Evolutionary conservation across 2,329 filamentous ascomycete genomes (phyloP).

Genomic region (Aspergillus fijiensis): DNA sequence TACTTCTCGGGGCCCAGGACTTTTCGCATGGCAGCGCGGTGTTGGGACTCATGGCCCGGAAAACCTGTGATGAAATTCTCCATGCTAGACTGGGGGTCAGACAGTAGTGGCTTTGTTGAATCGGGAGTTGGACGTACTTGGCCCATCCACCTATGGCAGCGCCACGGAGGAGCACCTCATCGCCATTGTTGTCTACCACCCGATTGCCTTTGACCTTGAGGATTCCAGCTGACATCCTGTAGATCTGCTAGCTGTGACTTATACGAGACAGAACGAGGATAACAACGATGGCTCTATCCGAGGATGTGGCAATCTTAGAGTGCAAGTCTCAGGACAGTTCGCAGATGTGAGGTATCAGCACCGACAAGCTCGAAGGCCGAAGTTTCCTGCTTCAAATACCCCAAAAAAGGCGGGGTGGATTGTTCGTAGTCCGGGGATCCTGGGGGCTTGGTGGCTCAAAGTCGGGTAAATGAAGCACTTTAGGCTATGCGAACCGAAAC

Average conservation of each 20-base stretch:
- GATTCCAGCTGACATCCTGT: constrained; percentile 36
- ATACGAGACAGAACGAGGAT: not conserved
- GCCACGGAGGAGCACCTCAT: constrained; percentile 50
- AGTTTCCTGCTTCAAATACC: not conserved
- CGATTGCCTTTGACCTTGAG: constrained; percentile 44
- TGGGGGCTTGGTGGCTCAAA: not conserved
- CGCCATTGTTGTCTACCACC: constrained; percentile 49
- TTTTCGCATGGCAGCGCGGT: constrained; percentile 54
- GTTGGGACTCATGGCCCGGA: constrained; percentile 58
- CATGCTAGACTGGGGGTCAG: constrained; percentile 39
- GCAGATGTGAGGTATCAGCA: not conserved
- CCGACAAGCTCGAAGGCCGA: not conserved
- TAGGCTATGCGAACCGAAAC: not conserved
- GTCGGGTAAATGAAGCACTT: not conserved
- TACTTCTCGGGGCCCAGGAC: constrained; percentile 58
- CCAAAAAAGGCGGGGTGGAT: not conserved
- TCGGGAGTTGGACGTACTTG: constrained; percentile 31
- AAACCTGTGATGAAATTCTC: constrained; percentile 67
- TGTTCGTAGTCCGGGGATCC: not conserved
- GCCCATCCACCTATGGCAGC: constrained; percentile 49
- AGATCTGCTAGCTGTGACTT: not conserved
- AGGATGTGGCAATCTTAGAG: not conserved
- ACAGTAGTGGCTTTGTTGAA: no score
- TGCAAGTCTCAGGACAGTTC: not conserved
- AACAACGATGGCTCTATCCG: not conserved